Percentiles rank a stretch among this genome's conserved stretches.
phyloP scores from a whole-genome alignment of 1,284 basidiomycete genomes.

The Trichosporon faecale region DNA sequence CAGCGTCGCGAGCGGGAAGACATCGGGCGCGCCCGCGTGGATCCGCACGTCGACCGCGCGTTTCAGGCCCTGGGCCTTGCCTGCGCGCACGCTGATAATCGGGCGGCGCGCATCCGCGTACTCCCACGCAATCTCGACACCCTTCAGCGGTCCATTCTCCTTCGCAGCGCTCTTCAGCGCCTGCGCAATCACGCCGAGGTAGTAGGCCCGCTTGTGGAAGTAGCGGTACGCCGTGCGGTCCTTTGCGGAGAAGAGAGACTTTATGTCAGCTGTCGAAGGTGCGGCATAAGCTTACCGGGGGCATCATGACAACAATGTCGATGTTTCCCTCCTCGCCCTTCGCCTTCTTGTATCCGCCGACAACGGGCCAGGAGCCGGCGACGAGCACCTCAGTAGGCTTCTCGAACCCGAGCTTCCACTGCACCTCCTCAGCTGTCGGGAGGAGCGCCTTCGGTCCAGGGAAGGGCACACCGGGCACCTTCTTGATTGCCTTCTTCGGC shows the following conservation, averaged over 20 bases:
- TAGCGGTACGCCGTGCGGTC: constrained; percentile 87
- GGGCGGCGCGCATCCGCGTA: constrained; percentile 57
- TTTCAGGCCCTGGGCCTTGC: constrained; percentile 60
- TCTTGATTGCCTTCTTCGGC: constrained; percentile 64
- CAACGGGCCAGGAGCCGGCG: constrained; percentile 60
- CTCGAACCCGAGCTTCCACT: constrained; percentile 68
- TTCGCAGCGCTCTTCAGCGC: constrained; percentile 55
- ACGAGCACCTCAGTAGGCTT: constrained; percentile 54
- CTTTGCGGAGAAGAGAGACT: constrained; percentile 81
- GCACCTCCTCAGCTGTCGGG: constrained; percentile 64
- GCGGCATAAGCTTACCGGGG: constrained; percentile 60
- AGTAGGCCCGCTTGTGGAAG: constrained; percentile 90
- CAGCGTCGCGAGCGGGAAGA: constrained; percentile 64
- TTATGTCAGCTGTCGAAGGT: background rate
- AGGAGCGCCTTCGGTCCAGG: constrained; percentile 57
- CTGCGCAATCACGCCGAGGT: constrained; percentile 74
- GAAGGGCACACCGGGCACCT: constrained; percentile 57
- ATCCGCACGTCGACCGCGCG: constrained; percentile 69
- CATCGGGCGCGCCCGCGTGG: constrained; percentile 65
- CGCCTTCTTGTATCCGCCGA: constrained; percentile 56
- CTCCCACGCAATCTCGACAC: constrained; percentile 63
- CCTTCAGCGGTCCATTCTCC: constrained; percentile 63
- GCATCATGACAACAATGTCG: constrained; percentile 84
- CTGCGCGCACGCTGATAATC: constrained; percentile 26
- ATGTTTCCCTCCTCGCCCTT: constrained; percentile 63